A percentile compares a stretch with the other conserved stretches of the same genome.
These are phyloP conservation scores for Eragrostis curvula DNA, from an alignment of 176 grass and related monocot species.

Conservation along the genomic window DNA sequence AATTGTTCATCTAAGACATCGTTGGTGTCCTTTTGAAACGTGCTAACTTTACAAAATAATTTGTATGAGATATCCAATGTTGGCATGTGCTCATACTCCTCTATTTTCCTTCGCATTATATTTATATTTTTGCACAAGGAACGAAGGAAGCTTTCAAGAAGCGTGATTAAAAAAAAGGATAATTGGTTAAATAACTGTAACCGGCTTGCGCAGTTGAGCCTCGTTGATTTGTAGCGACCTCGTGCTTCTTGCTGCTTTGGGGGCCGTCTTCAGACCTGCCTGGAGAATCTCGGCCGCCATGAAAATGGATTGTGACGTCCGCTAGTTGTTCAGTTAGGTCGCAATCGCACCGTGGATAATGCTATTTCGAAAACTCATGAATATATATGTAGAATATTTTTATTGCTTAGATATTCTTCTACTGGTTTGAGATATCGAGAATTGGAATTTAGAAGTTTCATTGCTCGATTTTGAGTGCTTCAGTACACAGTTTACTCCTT, in stretches of 20 bases:
- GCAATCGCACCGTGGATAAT: not conserved
- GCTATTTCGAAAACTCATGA: not conserved
- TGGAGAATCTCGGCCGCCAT: no score
- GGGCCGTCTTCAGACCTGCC: not conserved
- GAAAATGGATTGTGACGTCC: not conserved
- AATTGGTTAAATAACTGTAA: not conserved
- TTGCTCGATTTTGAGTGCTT: no score
- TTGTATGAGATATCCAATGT: not conserved
- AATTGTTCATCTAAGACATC: no score
- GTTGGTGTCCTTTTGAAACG: not conserved
- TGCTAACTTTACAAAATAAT: not conserved
- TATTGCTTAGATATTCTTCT: no score
- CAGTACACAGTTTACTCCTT: no score
- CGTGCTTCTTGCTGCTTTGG: not conserved
- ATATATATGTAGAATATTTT: not conserved
- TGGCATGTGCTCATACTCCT: no score
- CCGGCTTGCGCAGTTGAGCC: no score
- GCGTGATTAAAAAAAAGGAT: not conserved
- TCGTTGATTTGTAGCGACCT: not conserved
- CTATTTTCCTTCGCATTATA: not conserved
- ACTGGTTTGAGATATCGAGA: no score
- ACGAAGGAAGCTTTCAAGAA: not conserved
- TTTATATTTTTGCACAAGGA: not conserved
- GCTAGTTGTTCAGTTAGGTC: not conserved
- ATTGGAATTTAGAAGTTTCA: no score